Evolutionary conservation across 192 early-diverging fungal genomes (phyloP), one percentile per base, ranked within the genome.

Genomic region (Linnemannia hyalina): DNA sequence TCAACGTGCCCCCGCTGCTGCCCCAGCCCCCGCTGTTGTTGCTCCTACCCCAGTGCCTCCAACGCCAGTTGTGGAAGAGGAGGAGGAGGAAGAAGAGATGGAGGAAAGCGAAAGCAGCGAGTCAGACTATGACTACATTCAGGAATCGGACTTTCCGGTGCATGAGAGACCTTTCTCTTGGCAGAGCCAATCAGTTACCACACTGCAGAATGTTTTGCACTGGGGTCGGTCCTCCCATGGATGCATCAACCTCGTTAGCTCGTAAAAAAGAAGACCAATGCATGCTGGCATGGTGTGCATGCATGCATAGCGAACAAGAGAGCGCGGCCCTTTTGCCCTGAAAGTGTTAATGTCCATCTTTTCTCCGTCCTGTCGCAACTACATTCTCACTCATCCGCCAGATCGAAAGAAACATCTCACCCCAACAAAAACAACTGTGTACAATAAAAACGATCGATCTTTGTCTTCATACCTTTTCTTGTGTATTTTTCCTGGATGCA

Each of bases 191-290:
- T 18, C 29, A 16, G 13, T 83, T 2, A 73, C 47, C 23, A 69
- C 26, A n/a, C 52, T 52, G 69, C 75, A 73, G 20, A 83, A 83
- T 78, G 68, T 74, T 55, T 63, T 83, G 20, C 47, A 83, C 69
- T 83, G 81, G 81, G 81, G 81, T 29, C 54, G 81, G 18, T 83
- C 81, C 7, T 74, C 63, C 44, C 81, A 83, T 60, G 81, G 81
- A 49, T 83, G 70, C 54, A 74, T 83, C 70, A 74, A 83, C 76
- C 63, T 83, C 40, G 72, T 70, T 5, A 82, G 41, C 35, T 70
- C 76, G 29, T 77, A 77, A 44, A 44, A 44, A 52, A 3, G 49
- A 52, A 52, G 5, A 18, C 49, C 18, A 52, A 52, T 52, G 18
- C 49, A 52, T 52, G 44, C 13, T 15, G 18, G 18, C 49, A 52